Conservation (phyloP, 257 asterid species). For the Solanum paucissectum region DNA sequence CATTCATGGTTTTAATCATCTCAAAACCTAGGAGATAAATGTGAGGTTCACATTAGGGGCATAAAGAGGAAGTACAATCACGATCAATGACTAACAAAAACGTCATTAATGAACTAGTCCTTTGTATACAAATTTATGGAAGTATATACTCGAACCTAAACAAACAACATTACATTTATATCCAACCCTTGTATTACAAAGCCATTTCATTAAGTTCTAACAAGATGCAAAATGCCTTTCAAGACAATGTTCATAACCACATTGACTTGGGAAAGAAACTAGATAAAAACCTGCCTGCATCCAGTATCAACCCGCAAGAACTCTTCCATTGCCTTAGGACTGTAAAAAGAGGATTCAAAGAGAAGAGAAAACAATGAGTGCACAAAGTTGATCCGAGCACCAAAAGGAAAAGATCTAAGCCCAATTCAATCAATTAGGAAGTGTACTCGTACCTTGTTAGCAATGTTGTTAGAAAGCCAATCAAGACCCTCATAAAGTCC, state of each 20-base stretch:
- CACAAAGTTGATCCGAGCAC: neutral
- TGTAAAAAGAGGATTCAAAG: neutral
- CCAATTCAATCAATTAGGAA: neutral
- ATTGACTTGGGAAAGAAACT: neutral
- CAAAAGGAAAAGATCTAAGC: neutral
- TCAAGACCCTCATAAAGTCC: neutral
- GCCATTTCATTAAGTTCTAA: neutral
- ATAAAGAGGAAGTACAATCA: neutral
- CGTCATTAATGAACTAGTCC: neutral
- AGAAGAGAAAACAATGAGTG: neutral
- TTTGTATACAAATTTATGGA: neutral
- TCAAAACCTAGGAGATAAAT: neutral
- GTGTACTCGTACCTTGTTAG: neutral
- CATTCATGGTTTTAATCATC: neutral
- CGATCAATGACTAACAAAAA: neutral
- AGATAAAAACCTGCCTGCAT: neutral
- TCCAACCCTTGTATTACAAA: neutral
- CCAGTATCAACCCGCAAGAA: conserved; percentile 1
- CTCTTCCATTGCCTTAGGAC: neutral
- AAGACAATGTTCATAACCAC: neutral
- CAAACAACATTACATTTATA: neutral
- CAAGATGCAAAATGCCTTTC: neutral
- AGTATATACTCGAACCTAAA: neutral
- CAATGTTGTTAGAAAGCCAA: neutral
- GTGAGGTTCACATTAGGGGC: neutral